These are phyloP conservation scores for Carex sylvatica DNA, from an alignment of 202 grass and related monocot genomes.

Conservation along the genomic window DNA sequence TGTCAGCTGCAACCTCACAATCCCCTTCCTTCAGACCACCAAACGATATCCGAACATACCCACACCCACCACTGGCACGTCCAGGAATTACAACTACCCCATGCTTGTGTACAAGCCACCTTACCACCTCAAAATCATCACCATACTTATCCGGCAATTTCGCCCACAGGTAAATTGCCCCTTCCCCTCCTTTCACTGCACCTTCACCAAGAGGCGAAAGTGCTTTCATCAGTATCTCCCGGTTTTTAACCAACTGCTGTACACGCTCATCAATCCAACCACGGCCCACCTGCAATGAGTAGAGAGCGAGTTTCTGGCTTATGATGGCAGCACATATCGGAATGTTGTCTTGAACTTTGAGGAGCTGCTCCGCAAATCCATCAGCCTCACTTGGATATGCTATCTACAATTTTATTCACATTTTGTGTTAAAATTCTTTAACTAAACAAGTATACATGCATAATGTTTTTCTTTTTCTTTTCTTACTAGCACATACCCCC, in stretches of 20 bases:
- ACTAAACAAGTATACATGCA: background rate
- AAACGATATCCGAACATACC: constrained; percentile 71
- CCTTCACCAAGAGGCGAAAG: constrained; percentile 71
- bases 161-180: constrained; percentile 93
- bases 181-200: constrained; percentile 75
- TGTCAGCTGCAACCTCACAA: constrained; percentile 54
- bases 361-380: constrained; percentile 71
- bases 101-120: constrained; percentile 78
- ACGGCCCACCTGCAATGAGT: constrained; percentile 61
- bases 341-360: constrained; percentile 98
- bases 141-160: constrained; percentile 69
- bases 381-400: constrained; percentile 69
- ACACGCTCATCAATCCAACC: constrained; percentile 78
- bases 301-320: constrained; percentile 74
- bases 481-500: background rate
- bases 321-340: constrained; percentile 95
- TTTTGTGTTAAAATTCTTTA: background rate
- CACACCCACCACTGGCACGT: constrained; percentile 57
- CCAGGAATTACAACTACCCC: constrained; percentile 76
- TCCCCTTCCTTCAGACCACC: constrained; percentile 76
- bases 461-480: background rate
- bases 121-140: constrained; percentile 77
- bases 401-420: constrained; percentile 51
- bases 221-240: constrained; percentile 59
- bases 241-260: constrained; percentile 63